Evolutionary conservation across 78 protist species (phyloP), one percentile per base, ranked within the genome.

Genomic region (Emiliania huxleyi): DNA sequence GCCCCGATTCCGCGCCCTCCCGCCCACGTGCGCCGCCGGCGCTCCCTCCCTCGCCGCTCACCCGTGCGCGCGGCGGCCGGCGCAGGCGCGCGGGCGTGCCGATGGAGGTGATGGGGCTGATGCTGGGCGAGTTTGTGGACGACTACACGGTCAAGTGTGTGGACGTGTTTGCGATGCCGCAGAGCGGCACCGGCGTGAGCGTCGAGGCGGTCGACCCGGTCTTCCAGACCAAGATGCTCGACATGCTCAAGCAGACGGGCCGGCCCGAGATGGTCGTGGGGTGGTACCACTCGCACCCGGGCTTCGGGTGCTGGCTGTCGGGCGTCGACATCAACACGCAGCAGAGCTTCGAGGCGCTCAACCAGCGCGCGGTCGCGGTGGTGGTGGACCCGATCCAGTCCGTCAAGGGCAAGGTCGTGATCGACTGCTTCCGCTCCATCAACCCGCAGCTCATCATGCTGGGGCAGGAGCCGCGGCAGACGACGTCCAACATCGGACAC

Each of bases 241-340:
- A 99, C 52, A 98, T 98, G 99, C 94, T 99, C 45, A 96, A 96
- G 90, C 99, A 97, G 71, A 97, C 99, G 6, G 98, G 97, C 29
- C 77, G 99, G 98, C 49, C 88, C 38, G 93, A 99, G 91, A 96
- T 94, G 92, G 99, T 98, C 46, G 99, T 99, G 15, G 99, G 99
- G n/a, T 99, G 99, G 99, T 99, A 99, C 96, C 99, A 99, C 95
- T 95, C 98, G 42, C 99, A 99, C 89, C 99, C 99, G 0, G 99
- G 99, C 25, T 99, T 99, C 69, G 99, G 99, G 23, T 99, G 99
- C 97, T 99, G 99, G 99, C 98, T 99, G 79, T 98, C 99, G 12
- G 96, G 98, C 33, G 99, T 98, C 37, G 99, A 99, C 83, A 96
- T 98, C 46, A 97, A 97, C 91, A 99, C 99, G 45, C 99, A 99